These are phyloP conservation scores for Amanita jacksonii DNA, from an alignment of 768 basidiomycete genomes.

Conservation along the genomic window DNA sequence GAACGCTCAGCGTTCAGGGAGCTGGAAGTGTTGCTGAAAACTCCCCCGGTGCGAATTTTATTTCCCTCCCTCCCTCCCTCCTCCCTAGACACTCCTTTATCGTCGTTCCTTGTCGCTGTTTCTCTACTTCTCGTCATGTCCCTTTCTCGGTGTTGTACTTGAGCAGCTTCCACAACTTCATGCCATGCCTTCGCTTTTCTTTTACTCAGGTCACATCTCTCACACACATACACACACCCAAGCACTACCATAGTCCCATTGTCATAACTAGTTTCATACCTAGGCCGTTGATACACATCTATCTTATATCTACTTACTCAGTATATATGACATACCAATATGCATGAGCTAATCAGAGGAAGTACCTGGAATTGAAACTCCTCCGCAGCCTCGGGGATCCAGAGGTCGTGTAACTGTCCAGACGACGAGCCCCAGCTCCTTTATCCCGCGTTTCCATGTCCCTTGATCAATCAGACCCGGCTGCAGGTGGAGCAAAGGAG, in stretches of 20 bases:
- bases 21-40: slow-evolving; percentile 66
- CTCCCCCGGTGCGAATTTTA: slow-evolving; percentile 14
- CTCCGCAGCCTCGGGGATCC: not conserved
- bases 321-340: slow-evolving; percentile 28
- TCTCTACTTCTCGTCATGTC: slow-evolving; percentile 12
- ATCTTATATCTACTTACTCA: slow-evolving; percentile 35
- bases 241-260: slow-evolving; percentile 4
- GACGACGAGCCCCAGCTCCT: slow-evolving; percentile 8
- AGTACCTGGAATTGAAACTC: too few relatives aligned
- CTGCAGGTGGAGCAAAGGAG: slow-evolving; percentile 24
- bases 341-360: slow-evolving; percentile 7
- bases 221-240: slow-evolving; percentile 12
- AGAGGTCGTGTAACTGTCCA: not conserved
- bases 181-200: slow-evolving; percentile 10
- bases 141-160: slow-evolving; percentile 15
- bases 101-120: slow-evolving; percentile 14
- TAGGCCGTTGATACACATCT: slow-evolving; percentile 23
- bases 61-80: slow-evolving; percentile 4
- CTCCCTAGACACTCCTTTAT: slow-evolving; percentile 15
- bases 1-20: slow-evolving; percentile 38
- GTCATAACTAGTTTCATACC: slow-evolving; percentile 13
- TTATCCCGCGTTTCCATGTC: slow-evolving; percentile 33
- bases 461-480: slow-evolving; percentile 43
- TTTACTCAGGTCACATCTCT: slow-evolving; percentile 15
- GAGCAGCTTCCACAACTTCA: slow-evolving; percentile 5